phyloP scores from a whole-genome alignment of 2,329 filamentous ascomycete genomes.

The Gnomoniopsis smithogilvyi region DNA sequence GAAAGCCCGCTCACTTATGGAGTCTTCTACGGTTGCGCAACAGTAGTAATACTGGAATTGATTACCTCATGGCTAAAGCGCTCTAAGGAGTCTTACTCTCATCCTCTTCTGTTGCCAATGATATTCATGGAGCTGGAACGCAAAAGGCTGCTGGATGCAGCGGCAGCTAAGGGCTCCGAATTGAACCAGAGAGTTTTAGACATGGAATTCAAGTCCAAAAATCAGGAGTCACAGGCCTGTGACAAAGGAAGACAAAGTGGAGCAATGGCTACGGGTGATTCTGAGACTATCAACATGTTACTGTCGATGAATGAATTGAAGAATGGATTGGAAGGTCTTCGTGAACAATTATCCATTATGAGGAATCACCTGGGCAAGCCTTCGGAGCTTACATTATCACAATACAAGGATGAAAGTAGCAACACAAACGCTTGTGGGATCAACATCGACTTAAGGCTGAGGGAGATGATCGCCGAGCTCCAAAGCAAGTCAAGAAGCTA shows the following conservation, averaged over 20 bases:
- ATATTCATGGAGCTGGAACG: slow-evolving; percentile 21
- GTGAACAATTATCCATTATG: slow-evolving; percentile 13
- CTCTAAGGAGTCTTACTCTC: slow-evolving; percentile 8
- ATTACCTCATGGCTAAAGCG: not conserved
- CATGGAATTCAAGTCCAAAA: slow-evolving; percentile 18
- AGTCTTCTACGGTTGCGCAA: slow-evolving; percentile 22
- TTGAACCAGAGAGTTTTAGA: slow-evolving; percentile 18
- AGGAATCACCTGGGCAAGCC: not conserved
- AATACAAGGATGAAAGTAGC: not conserved
- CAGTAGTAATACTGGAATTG: not conserved
- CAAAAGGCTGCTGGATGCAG: slow-evolving; percentile 11
- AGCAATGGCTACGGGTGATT: slow-evolving; percentile 16
- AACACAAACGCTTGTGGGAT: not conserved
- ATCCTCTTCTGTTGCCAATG: slow-evolving; percentile 22
- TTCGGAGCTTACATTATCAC: too few relatives aligned
- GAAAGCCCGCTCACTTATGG: slow-evolving; percentile 15
- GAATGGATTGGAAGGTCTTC: slow-evolving; percentile 20
- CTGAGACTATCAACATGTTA: slow-evolving; percentile 18
- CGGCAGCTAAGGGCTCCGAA: slow-evolving; percentile 6
- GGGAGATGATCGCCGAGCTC: slow-evolving; percentile 21
- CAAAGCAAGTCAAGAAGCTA: slow-evolving; percentile 13
- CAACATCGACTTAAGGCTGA: slow-evolving; percentile 18
- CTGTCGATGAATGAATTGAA: slow-evolving; percentile 18
- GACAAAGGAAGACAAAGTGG: not conserved
- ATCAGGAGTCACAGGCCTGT: slow-evolving; percentile 1